Conservation (phyloP, 345 rosid genomes). For the Bretschneidera sinensis region DNA sequence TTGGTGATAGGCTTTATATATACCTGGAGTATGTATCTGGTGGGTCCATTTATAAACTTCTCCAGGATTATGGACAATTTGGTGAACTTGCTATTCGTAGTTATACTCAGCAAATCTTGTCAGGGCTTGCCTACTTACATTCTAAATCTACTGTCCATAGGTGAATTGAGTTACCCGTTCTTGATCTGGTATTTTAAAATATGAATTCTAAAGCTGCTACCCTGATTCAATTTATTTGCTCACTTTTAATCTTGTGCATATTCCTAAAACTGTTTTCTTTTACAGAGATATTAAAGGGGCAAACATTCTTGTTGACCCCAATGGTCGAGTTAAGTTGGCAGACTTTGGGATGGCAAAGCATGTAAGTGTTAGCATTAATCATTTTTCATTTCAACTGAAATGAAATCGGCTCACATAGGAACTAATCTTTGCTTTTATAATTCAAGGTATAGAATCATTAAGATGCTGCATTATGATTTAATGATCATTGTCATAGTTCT, state of each 20-base stretch:
- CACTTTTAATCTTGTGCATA: background rate
- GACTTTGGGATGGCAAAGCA: constrained; percentile 94
- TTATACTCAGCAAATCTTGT: constrained; percentile 72
- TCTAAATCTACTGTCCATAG: constrained; percentile 68
- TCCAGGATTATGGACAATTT: constrained; percentile 71
- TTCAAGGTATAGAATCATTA: background rate
- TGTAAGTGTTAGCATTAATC: constrained; percentile 38
- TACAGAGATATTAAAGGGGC: constrained; percentile 83
- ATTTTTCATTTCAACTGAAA: background rate
- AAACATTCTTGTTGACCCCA: constrained; percentile 70
- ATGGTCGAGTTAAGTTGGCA: constrained; percentile 71
- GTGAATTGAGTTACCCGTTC: constrained; percentile 26
- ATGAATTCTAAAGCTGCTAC: background rate
- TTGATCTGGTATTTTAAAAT: constrained; percentile 3
- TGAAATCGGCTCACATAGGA: constrained; percentile 3
- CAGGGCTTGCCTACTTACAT: constrained; percentile 69
- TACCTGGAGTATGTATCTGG: constrained; percentile 79
- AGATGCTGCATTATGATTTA: background rate
- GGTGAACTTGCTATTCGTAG: constrained; percentile 64
- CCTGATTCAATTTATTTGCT: background rate
- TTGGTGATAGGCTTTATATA: constrained; percentile 59
- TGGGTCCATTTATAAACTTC: constrained; percentile 76
- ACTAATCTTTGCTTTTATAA: background rate
- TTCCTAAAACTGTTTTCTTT: constrained; percentile 12
- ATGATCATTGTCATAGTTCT: background rate